Base-by-base conservation (phyloP, 140 eudicot species). In the Erigeron philadelphicus region DNA sequence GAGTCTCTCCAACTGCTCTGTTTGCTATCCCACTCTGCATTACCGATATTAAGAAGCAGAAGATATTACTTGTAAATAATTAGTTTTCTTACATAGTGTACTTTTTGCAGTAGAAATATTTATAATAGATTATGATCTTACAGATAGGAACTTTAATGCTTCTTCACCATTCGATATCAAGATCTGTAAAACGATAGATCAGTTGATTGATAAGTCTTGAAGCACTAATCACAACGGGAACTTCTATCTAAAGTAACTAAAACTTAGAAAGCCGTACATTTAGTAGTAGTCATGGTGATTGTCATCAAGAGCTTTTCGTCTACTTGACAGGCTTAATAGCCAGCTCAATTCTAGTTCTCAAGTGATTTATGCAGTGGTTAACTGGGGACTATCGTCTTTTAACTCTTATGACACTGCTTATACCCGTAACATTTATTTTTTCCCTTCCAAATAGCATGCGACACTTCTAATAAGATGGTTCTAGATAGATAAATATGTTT, bases 1-100 rank as follows among this genome's bases (percentile, higher is more conserved):
- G 97, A 63, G 97, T 91, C 83, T 91, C 97, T 84, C 96, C 97
- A 74, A 91, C 95, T 53, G 97, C 96, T 81, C 90, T 86, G 80
- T 86, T 86, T 47, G 91, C 89, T 80, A 91, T 79, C 61, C 96
- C 97, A 41, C 64, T 84, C 97, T 91, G 88, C 89, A 79, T 66
- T 66, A 60, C 66, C 56, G 76, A 59, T 43, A 25, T 74, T 58
- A 38, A 61, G 67, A 59, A 64, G 71, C 42, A 79, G 76, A 69
- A 35, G 56, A 53, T 61, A 50, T 18, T 68, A 31, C 3, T 0
- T 31, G 4, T 31, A 8, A 61, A 12, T 62, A 42, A 23, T 45
- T 45, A 55, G 56, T 70, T 70, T 70, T 77, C 72, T 68, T 44
- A 64, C 41, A 68, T 46, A 21, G 66, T 54, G 38, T 55, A 47